Percentiles rank a stretch among this genome's conserved stretches.
Evolutionary conservation across 2,329 filamentous ascomycete genomes (phyloP).

Genomic region (Clonostachys solani): DNA sequence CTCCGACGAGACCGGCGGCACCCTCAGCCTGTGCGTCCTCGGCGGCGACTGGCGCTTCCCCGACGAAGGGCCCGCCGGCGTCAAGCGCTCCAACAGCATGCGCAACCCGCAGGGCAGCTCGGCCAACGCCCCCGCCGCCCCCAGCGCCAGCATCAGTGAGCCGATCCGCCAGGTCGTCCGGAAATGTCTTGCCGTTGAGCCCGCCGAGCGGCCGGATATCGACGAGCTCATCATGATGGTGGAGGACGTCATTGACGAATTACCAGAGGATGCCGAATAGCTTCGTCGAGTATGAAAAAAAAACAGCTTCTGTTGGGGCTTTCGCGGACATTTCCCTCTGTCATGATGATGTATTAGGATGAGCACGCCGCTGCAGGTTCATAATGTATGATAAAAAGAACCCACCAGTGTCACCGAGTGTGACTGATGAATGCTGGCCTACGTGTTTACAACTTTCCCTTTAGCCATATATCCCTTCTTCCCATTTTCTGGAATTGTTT

Average conservation of each 20-base stretch:
- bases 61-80: slow-evolving; percentile 67
- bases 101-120: slow-evolving; percentile 20
- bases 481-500: too few relatives aligned
- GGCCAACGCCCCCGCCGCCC: slow-evolving; percentile 14
- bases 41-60: slow-evolving; percentile 97
- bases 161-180: slow-evolving; percentile 83
- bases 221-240: slow-evolving; percentile 77
- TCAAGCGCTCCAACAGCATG: slow-evolving; percentile 38
- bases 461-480: too few relatives aligned
- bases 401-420: too few relatives aligned
- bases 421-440: too few relatives aligned
- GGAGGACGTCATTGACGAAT: slow-evolving; percentile 62
- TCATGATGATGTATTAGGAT: too few relatives aligned
- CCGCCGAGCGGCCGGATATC: slow-evolving; percentile 81
- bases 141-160: slow-evolving; percentile 63
- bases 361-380: too few relatives aligned
- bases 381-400: too few relatives aligned
- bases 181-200: slow-evolving; percentile 82
- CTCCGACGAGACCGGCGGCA: slow-evolving; percentile 93
- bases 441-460: too few relatives aligned
- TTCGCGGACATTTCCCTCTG: too few relatives aligned
- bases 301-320: too few relatives aligned
- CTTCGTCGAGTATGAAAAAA: too few relatives aligned
- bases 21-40: slow-evolving; percentile 84
- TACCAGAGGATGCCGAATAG: slow-evolving; percentile 49